phyloP scores from a whole-genome alignment of 169 alveolate species.

The Cystoisospora suis region DNA sequence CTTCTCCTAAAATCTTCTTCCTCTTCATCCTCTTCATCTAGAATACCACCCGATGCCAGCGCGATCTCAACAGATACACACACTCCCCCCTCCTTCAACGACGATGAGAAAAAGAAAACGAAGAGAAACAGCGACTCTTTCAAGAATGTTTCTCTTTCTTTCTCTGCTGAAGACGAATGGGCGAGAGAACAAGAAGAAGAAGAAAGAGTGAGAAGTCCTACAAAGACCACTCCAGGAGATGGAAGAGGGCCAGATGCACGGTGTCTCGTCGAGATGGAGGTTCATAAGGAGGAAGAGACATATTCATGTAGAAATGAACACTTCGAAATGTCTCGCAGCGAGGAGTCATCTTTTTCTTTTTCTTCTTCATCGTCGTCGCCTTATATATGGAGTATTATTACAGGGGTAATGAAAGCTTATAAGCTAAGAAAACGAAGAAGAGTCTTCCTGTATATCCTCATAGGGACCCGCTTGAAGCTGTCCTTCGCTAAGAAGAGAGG shows the following conservation, averaged over 20 bases:
- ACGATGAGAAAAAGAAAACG: not conserved
- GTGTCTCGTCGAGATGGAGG: not conserved
- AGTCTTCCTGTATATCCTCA: not conserved
- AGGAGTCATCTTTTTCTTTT: too few relatives aligned
- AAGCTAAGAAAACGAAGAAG: not conserved
- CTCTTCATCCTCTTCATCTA: not conserved
- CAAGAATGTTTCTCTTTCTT: too few relatives aligned
- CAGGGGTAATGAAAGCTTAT: not conserved
- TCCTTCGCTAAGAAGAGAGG: slow-evolving; percentile 9
- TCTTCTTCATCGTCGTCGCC: too few relatives aligned
- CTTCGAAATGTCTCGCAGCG: too few relatives aligned
- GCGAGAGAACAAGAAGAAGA: not conserved
- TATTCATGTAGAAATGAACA: too few relatives aligned
- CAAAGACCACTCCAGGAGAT: not conserved
- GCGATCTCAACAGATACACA: not conserved
- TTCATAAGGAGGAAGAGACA: too few relatives aligned
- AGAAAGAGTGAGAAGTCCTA: too few relatives aligned
- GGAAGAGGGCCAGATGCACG: not conserved
- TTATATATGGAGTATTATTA: not conserved
- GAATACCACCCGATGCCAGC: not conserved
- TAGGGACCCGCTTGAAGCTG: not conserved
- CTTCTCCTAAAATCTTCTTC: not conserved
- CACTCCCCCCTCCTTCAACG: not conserved
- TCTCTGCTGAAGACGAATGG: not conserved
- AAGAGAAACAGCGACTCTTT: too few relatives aligned